phyloP scores from a whole-genome alignment of 805 yeast genomes.

The Ogataea trehaloabstinens region DNA sequence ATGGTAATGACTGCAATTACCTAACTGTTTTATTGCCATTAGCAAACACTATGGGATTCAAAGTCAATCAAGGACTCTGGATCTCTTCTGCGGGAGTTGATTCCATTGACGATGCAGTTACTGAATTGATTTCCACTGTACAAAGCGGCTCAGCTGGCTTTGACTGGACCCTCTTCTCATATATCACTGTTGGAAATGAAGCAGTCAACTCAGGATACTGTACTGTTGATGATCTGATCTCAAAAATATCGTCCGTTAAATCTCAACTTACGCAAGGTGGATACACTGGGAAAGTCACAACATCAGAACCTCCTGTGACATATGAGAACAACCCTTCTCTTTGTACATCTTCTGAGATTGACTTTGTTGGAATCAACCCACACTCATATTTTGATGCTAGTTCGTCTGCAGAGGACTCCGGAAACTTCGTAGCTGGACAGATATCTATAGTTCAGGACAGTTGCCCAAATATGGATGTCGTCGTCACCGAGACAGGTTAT shows the following conservation, averaged over 20 bases:
- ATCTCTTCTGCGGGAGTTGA: constrained; percentile 61
- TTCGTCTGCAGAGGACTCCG: constrained; percentile 65
- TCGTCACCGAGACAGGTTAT: constrained; percentile 86
- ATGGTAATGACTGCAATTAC: constrained; percentile 84
- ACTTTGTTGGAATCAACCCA: constrained; percentile 82
- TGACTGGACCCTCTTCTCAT: constrained; percentile 74
- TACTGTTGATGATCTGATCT: constrained; percentile 58
- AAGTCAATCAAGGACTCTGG: constrained; percentile 87
- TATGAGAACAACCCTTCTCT: constrained; percentile 62
- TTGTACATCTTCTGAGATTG: constrained; percentile 70
- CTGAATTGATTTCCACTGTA: constrained; percentile 48
- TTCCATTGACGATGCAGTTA: constrained; percentile 62
- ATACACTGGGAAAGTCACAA: constrained; percentile 71
- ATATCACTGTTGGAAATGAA: constrained; percentile 84
- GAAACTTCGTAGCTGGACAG: constrained; percentile 67
- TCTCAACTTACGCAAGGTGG: constrained; percentile 61
- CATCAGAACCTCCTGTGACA: constrained; percentile 86
- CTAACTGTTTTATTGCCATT: constrained; percentile 63
- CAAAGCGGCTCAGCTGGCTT: constrained; percentile 38
- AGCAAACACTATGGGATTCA: constrained; percentile 57
- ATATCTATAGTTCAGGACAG: constrained; percentile 47
- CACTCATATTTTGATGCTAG: constrained; percentile 77
- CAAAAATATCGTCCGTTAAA: constrained; percentile 66
- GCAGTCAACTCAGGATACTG: constrained; percentile 66
- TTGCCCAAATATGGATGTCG: constrained; percentile 56